Percentiles rank a stretch among this genome's conserved stretches.
Conservation (phyloP, 176 grass and related monocot genomes). For the Bothriochloa decipiens region DNA sequence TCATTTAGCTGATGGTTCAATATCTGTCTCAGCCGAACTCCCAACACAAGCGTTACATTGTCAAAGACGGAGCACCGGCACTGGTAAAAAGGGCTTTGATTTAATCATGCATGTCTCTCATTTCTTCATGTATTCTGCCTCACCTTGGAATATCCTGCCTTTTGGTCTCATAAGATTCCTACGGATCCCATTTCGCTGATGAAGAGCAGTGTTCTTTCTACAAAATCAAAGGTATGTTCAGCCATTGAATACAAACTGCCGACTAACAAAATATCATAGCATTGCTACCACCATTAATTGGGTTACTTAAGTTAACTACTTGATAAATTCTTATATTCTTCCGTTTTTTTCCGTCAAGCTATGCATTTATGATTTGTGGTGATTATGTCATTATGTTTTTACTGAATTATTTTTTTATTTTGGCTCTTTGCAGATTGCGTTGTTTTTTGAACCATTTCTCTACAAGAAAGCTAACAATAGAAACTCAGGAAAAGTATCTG, state of each 20-base stretch:
- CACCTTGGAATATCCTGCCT: conserved; percentile 4
- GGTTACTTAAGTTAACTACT: conserved; percentile 35
- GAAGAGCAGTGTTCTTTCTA: conserved; percentile 79
- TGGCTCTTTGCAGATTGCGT: conserved; percentile 59
- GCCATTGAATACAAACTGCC: conserved; percentile 11
- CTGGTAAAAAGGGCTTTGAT: conserved; percentile 63
- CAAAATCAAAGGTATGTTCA: conserved; percentile 80
- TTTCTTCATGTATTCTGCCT: conserved; percentile 20
- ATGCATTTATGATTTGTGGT: neutral
- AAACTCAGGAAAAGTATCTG: conserved; percentile 69
- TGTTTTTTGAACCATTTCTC: conserved; percentile 87
- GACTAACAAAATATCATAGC: conserved; percentile 26
- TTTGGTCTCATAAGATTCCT: conserved; percentile 65
- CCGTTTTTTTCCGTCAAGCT: neutral
- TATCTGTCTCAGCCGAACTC: conserved; percentile 71
- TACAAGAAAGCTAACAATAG: conserved; percentile 54
- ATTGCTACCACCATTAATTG: conserved; percentile 12
- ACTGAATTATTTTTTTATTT: conserved; percentile 27
- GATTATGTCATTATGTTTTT: conserved; percentile 2
- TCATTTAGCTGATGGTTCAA: conserved; percentile 34
- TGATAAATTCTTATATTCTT: conserved; percentile 39
- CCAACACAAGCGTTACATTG: conserved; percentile 90
- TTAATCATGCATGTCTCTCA: neutral
- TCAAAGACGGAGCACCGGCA: conserved; percentile 75
- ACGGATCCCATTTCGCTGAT: conserved; percentile 74